phyloP scores from a whole-genome alignment of 345 rosid species.

The Eutrema heterophyllum region DNA sequence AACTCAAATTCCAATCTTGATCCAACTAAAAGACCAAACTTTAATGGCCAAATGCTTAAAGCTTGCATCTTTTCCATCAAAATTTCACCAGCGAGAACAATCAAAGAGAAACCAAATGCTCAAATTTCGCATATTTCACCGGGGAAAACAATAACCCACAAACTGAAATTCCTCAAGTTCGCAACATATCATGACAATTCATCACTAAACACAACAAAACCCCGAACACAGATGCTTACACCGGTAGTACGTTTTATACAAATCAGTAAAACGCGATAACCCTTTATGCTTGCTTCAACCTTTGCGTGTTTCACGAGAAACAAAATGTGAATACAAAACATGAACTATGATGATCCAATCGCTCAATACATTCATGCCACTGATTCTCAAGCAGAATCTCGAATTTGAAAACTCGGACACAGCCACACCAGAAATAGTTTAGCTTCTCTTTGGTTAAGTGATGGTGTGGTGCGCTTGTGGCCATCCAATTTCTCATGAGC shows the following conservation, averaged over 20 bases:
- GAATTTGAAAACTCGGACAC: not conserved
- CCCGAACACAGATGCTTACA: not conserved
- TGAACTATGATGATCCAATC: not conserved
- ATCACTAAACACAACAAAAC: not conserved
- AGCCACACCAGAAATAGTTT: not conserved
- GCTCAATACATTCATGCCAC: not conserved
- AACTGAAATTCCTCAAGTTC: constrained; percentile 10
- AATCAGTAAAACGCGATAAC: not conserved
- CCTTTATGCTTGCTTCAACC: not conserved
- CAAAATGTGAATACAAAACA: not conserved
- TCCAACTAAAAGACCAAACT: constrained; percentile 39
- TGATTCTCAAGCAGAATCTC: not conserved
- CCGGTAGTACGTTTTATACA: not conserved
- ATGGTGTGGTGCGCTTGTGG: constrained; percentile 25
- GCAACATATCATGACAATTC: not conserved
- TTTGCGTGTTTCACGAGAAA: not conserved
- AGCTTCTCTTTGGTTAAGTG: not conserved
- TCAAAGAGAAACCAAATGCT: constrained; percentile 11
- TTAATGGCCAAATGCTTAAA: constrained; percentile 38
- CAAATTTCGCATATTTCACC: constrained; percentile 7
- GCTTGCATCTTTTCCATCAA: constrained; percentile 52
- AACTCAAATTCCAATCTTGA: constrained; percentile 47
- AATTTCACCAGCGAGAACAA: constrained; percentile 12
- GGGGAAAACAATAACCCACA: not conserved
- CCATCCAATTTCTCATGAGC: constrained; percentile 35